Percentiles rank a stretch among this genome's conserved stretches.
Conservation (phyloP, 2,329 filamentous ascomycete species). For the Ophiocordyceps camponoti-leonardi region DNA sequence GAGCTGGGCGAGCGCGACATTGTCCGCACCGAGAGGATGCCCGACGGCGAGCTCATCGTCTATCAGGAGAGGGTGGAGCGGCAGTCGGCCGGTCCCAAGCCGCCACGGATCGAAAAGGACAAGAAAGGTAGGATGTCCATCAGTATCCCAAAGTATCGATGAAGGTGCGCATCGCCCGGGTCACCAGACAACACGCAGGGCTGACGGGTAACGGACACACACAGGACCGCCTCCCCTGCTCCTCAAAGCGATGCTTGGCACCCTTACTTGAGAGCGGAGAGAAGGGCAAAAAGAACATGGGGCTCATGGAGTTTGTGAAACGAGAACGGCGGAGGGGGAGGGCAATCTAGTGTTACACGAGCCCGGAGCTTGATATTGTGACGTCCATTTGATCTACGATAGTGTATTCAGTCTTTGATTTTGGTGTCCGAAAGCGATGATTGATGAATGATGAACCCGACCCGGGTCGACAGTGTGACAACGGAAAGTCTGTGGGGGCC, state of each 20-base stretch:
- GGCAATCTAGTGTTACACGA: too few species aligned
- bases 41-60: slow-evolving; percentile 44
- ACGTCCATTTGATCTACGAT: too few species aligned
- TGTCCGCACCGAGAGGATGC: slow-evolving; percentile 36
- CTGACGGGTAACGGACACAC: slow-evolving; percentile 12
- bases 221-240: slow-evolving; percentile 46
- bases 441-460: too few species aligned
- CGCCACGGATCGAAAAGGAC: slow-evolving; percentile 66
- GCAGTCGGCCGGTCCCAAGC: slow-evolving; percentile 34
- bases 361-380: too few species aligned
- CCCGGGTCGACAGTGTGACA: too few species aligned
- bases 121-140: slow-evolving; percentile 92
- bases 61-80: slow-evolving; percentile 43
- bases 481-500: too few species aligned
- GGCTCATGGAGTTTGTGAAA: not conserved
- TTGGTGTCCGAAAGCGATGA: too few species aligned
- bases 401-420: too few species aligned
- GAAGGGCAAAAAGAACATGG: not conserved
- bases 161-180: slow-evolving; percentile 27
- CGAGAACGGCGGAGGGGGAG: too few species aligned
- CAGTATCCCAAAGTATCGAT: slow-evolving; percentile 56
- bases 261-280: slow-evolving; percentile 38
- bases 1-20: slow-evolving; percentile 29
- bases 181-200: slow-evolving; percentile 4
- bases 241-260: slow-evolving; percentile 53